phyloP scores from a whole-genome alignment of 352 stramenopile genomes.

The Phytophthora colocasiae region DNA sequence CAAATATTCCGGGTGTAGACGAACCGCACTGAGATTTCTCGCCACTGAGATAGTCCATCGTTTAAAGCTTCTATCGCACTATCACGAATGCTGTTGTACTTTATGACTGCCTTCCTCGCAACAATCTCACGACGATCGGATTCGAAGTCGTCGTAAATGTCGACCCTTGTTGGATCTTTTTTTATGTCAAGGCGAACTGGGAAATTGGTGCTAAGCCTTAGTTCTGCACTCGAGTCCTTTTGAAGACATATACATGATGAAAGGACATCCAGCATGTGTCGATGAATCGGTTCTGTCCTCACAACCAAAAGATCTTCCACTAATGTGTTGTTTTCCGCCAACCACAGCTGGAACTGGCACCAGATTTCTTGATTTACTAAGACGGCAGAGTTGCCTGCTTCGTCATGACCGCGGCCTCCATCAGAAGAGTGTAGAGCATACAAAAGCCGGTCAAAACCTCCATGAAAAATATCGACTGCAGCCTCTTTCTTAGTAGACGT shows the following conservation, averaged over 20 bases:
- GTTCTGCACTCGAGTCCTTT: slow-evolving; percentile 27
- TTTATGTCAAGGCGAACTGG: slow-evolving; percentile 31
- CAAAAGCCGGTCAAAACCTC: slow-evolving; percentile 73
- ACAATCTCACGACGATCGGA: slow-evolving; percentile 31
- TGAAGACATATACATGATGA: slow-evolving; percentile 55
- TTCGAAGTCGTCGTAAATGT: slow-evolving; percentile 22
- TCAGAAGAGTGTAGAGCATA: slow-evolving; percentile 32
- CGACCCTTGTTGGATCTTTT: slow-evolving; percentile 1
- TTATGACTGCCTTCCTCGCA: slow-evolving; percentile 50
- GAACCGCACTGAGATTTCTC: slow-evolving; percentile 43
- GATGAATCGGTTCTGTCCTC: slow-evolving; percentile 67
- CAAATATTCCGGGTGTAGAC: slow-evolving; percentile 54
- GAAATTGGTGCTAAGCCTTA: slow-evolving; percentile 47
- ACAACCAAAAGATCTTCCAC: slow-evolving; percentile 76
- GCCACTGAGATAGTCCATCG: slow-evolving; percentile 46
- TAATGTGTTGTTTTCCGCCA: slow-evolving; percentile 66
- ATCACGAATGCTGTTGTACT: slow-evolving; percentile 45
- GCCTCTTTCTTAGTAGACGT: slow-evolving; percentile 75
- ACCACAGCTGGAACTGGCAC: slow-evolving; percentile 84
- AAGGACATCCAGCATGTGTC: slow-evolving; percentile 63
- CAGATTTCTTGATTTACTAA: slow-evolving; percentile 61
- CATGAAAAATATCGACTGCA: slow-evolving; percentile 75
- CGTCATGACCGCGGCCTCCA: background rate
- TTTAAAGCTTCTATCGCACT: slow-evolving; percentile 47
- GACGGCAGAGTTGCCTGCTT: slow-evolving; percentile 1